Conservation (phyloP, 1,284 basidiomycete species). For the Stereum hirsutum region DNA sequence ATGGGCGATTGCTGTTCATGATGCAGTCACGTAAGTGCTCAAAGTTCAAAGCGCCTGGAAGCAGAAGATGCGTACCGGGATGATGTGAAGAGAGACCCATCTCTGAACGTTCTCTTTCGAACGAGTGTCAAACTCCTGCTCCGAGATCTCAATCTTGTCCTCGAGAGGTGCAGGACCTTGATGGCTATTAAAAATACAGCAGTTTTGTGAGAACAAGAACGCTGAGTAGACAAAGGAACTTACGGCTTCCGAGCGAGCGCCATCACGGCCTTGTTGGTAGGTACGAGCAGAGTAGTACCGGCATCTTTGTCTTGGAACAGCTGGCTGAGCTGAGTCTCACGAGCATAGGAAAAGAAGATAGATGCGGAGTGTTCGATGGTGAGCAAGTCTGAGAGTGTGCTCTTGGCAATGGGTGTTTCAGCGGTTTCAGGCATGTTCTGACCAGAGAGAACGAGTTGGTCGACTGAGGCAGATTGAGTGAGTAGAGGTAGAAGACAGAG, state of each 20-base stretch:
- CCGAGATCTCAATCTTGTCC: conserved; percentile 42
- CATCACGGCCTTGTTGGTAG: conserved; percentile 78
- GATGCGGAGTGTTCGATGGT: conserved; percentile 64
- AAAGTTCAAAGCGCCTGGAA: background rate
- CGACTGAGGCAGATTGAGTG: conserved; percentile 19
- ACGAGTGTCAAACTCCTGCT: conserved; percentile 49
- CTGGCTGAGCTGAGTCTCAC: conserved; percentile 53
- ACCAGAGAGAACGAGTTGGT: conserved; percentile 23
- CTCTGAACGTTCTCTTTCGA: conserved; percentile 56
- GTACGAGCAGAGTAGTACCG: conserved; percentile 55
- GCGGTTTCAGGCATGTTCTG: conserved; percentile 9
- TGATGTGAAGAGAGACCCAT: conserved; percentile 69
- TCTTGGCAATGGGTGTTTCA: conserved; percentile 22
- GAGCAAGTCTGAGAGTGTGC: conserved; percentile 58
- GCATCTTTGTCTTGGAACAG: conserved; percentile 31
- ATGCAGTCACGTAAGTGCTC: background rate
- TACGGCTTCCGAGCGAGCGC: conserved; percentile 67
- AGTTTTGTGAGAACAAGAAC: background rate
- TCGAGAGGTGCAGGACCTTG: conserved; percentile 36
- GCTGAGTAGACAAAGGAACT: conserved; percentile 19
- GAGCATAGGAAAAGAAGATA: conserved; percentile 74
- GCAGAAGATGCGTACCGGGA: conserved; percentile 45
- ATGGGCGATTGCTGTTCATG: conserved; percentile 31
- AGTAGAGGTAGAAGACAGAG: conserved; percentile 19
- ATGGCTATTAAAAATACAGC: conserved; percentile 29